Conservation (phyloP, 345 rosid genomes). For the Eucalyptus curtisii region DNA sequence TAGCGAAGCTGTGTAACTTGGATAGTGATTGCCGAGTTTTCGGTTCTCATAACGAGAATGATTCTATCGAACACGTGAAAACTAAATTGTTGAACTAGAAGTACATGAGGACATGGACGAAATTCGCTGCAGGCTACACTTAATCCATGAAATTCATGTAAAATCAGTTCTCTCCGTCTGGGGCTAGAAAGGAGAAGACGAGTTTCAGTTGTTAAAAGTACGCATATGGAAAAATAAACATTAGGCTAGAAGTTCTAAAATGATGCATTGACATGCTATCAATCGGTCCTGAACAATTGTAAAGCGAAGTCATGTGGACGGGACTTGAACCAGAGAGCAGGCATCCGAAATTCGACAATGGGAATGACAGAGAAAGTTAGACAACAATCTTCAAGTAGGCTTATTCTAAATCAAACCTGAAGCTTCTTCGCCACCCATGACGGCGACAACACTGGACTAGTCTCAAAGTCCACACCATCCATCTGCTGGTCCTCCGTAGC, state of each 20-base stretch:
- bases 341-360: background rate
- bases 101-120: background rate
- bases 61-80: background rate
- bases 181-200: background rate
- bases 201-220: background rate
- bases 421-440: constrained; percentile 3
- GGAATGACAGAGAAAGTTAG: background rate
- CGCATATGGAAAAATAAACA: background rate
- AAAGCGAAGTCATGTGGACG: background rate
- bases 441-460: background rate
- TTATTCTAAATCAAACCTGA: background rate
- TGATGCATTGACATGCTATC: background rate
- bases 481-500: background rate
- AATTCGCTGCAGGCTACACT: background rate
- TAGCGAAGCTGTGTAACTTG: background rate
- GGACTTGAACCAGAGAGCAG: background rate
- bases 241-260: background rate
- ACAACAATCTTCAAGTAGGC: background rate
- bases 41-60: background rate
- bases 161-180: background rate
- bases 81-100: background rate
- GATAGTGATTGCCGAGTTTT: background rate
- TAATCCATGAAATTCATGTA: background rate
- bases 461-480: background rate
- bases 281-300: background rate